Base-by-base conservation (phyloP, 2,329 filamentous ascomycete genomes). In the Pyrenochaeta sp. region DNA sequence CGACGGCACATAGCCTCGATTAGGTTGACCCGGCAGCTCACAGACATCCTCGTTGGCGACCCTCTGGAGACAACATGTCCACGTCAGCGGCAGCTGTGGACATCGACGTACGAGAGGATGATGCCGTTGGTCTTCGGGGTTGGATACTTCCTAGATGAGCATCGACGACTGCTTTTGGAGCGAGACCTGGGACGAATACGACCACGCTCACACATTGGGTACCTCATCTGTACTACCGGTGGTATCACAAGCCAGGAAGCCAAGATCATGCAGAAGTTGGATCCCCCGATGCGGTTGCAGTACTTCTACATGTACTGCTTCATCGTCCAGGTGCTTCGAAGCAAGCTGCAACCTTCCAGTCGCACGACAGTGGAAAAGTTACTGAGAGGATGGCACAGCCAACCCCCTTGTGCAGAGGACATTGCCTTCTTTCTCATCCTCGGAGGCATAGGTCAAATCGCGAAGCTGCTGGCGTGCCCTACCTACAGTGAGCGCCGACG, bases 281-380 rank as follows among this genome's bases (percentile, higher is more conserved):
- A 70, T 13, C 55, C 56, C 24, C 60, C 60, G 10, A 38, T 69
- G 43, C 61, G 67, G n/a, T 35, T 70, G 39, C 65, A 68, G 41
- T 71, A 63, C 50, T 69, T 63, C 42, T 68, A 66, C 54, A 69
- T 67, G 63, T 70, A 69, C 48, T 65, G 59, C 57, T 69, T 71
- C 48, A 61, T 70, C 14, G 43, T 71, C 30, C 65, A 68, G 49
- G 64, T 68, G 6, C 42, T 70, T 34, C 55, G 55, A 36, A 54
- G 61, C 15, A 68, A 66, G 47, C 45, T 69, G 42, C 63, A 63
- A 6, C 63, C 67, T 27, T 58, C 61, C 2, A 60, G 55, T 28
- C 61, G 59, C 29, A 54, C 60, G 13, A 60, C 60, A 1, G 56
- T 69, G 3, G 63, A 65, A 34, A 65, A 58, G 38, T 54, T 67